phyloP scores from a whole-genome alignment of 75 land plant genomes.

The Selaginella moellendorffii region DNA sequence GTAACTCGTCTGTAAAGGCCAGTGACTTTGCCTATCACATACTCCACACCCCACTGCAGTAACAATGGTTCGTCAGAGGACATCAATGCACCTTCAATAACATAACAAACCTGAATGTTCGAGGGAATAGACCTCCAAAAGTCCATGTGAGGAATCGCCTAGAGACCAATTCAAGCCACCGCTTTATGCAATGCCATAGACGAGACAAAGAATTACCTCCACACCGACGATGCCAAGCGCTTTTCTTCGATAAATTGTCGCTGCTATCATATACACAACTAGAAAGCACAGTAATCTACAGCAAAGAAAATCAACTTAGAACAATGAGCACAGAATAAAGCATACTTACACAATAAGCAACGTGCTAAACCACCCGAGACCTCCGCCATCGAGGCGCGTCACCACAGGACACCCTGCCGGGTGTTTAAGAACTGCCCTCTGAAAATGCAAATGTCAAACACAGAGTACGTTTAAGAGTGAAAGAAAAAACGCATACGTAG shows the following conservation, averaged over 20 bases:
- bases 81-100: background rate
- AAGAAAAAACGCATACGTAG: conserved; percentile 45
- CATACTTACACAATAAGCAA: conserved; percentile 36
- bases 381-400: conserved; percentile 20
- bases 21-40: background rate
- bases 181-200: background rate
- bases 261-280: background rate
- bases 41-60: background rate
- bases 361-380: conserved; percentile 66
- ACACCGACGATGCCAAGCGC: background rate
- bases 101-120: conserved; percentile 33
- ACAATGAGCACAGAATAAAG: background rate
- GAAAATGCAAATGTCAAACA: background rate
- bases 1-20: conserved; percentile 1
- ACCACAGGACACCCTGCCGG: conserved; percentile 73
- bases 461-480: conserved; percentile 10
- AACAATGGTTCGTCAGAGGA: background rate
- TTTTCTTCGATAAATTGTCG: background rate
- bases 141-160: conserved; percentile 66
- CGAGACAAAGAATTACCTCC: background rate
- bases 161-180: background rate
- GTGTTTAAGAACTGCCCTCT: conserved; percentile 46
- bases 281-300: background rate
- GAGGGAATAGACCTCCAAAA: conserved; percentile 52
- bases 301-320: background rate